Evolutionary conservation across 768 basidiomycete species (phyloP).

Genomic region (Tephrocybe sp.): DNA sequence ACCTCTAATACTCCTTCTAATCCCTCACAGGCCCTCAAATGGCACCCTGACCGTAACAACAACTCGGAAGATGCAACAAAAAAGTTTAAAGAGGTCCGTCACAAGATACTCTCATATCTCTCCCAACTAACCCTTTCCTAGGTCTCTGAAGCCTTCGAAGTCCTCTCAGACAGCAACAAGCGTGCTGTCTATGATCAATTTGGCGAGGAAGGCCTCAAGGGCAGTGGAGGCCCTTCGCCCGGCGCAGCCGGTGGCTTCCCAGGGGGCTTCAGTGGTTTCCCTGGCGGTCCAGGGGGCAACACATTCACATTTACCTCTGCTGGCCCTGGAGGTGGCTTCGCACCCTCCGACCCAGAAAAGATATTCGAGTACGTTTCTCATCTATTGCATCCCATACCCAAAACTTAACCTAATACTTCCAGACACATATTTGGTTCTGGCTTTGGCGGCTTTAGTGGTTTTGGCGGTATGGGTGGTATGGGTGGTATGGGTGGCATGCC

Average conservation of each 20-base stretch:
- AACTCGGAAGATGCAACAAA: constrained; percentile 82
- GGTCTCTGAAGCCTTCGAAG: constrained; percentile 96
- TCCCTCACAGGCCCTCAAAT: constrained; percentile 70
- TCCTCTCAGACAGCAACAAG: constrained; percentile 84
- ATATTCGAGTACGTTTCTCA: constrained; percentile 73
- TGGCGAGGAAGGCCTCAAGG: constrained; percentile 93
- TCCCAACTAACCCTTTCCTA: constrained; percentile 24
- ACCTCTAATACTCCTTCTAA: constrained; percentile 10
- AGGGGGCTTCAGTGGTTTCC: constrained; percentile 42
- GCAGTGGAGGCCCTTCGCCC: constrained; percentile 52
- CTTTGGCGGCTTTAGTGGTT: constrained; percentile 26
- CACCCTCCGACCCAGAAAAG: constrained; percentile 78
- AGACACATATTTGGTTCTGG: constrained; percentile 56
- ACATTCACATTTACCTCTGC: constrained; percentile 56
- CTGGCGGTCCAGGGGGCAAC: constrained; percentile 38
- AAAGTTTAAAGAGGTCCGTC: constrained; percentile 87
- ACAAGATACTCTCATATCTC: background rate
- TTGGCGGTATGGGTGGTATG: constrained; percentile 35
- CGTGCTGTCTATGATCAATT: constrained; percentile 88
- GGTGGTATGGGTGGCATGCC: constrained; percentile 31
- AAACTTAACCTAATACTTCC: background rate
- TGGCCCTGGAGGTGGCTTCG: constrained; percentile 61
- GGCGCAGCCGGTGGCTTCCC: constrained; percentile 49
- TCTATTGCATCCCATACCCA: background rate
- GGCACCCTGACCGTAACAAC: constrained; percentile 91